Base-by-base conservation (phyloP, 192 early-diverging fungal species). In the Dimargaris xerosporica region DNA sequence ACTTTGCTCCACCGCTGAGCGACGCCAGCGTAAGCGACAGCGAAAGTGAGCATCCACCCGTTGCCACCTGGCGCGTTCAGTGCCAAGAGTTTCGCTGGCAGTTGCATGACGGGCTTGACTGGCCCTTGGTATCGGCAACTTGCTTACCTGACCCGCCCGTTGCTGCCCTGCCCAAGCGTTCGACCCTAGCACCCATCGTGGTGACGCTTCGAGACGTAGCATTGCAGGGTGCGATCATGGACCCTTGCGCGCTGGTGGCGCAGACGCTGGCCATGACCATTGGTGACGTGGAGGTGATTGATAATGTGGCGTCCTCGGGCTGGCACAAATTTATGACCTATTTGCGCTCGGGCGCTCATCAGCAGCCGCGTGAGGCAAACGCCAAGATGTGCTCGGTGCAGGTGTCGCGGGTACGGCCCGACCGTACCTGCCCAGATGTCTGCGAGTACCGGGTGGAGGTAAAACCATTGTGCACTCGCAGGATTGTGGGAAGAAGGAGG, bases 311-410 rank as follows among this genome's bases (percentile, higher is more conserved):
- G 64, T 82, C 84, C 0, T 89, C 86, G 0, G 65, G 70, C 7
- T 93, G 85, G 83, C 69, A 80, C n/a, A 91, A 89, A 66, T 90
- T 93, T 62, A 64, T 93, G 59, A 77, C 84, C 0, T 76, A 80
- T 43, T 74, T 85, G 71, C 69, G 79, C 19, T 75, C 81, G 3
- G 81, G 80, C 39, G 51, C 68, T 2, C 71, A 78, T 48, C 67
- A 70, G 5, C 70, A 67, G 7, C 85, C 86, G 19, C 66, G 86
- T 6, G 79, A 82, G 63, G 76, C 67, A 2, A 75, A 76, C 19
- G 81, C 83, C 1, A 77, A 79, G 53, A 89, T 91, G 86, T 53
- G 90, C 13, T 65, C 66, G 16, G 51, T 90, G 29, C 72, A 82
- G 28, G 29, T 86, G 53, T 62, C 69, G 25, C 74, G 74, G 28